Conservation (phyloP, 2,329 filamentous ascomycete genomes). For the Diplodia corticola region DNA sequence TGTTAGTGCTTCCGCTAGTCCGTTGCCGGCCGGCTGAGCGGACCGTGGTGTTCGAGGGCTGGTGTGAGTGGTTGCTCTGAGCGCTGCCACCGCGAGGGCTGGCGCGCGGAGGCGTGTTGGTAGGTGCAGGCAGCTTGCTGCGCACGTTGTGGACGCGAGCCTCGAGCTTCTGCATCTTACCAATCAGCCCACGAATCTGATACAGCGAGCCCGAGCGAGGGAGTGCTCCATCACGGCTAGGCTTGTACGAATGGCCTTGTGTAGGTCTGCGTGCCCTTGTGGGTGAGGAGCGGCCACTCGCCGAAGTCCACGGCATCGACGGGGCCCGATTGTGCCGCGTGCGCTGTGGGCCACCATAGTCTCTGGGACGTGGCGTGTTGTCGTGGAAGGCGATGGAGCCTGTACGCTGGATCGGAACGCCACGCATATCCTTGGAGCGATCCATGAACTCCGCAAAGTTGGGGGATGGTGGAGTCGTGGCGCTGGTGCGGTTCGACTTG, state of each 20-base stretch:
- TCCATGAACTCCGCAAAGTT: constrained; percentile 85
- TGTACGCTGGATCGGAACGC: constrained; percentile 43
- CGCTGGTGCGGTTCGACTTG: constrained; percentile 60
- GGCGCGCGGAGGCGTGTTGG: constrained; percentile 72
- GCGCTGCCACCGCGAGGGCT: constrained; percentile 68
- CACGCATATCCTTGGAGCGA: constrained; percentile 45
- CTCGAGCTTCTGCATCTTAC: constrained; percentile 95
- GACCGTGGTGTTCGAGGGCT: constrained; percentile 59
- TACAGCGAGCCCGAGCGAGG: constrained; percentile 73
- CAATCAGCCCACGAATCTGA: constrained; percentile 90
- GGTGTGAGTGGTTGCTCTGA: constrained; percentile 46
- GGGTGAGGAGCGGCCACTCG: constrained; percentile 47
- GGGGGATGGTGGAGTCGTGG: constrained; percentile 79
- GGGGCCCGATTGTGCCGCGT: constrained; percentile 57
- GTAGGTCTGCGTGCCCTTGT: constrained; percentile 40
- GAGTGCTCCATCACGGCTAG: constrained; percentile 54
- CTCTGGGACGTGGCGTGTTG: constrained; percentile 54
- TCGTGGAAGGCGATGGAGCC: constrained; percentile 49
- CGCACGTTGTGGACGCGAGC: constrained; percentile 87
- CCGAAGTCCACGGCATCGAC: constrained; percentile 56
- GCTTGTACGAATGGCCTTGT: constrained; percentile 20
- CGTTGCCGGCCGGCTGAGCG: constrained; percentile 62
- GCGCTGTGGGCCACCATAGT: constrained; percentile 46
- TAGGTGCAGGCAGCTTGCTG: constrained; percentile 85
- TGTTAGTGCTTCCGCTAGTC: constrained; percentile 55